Evolutionary conservation across 768 basidiomycete genomes (phyloP), one percentile per base, ranked within the genome.

Genomic region (Saitozyma podzolica): DNA sequence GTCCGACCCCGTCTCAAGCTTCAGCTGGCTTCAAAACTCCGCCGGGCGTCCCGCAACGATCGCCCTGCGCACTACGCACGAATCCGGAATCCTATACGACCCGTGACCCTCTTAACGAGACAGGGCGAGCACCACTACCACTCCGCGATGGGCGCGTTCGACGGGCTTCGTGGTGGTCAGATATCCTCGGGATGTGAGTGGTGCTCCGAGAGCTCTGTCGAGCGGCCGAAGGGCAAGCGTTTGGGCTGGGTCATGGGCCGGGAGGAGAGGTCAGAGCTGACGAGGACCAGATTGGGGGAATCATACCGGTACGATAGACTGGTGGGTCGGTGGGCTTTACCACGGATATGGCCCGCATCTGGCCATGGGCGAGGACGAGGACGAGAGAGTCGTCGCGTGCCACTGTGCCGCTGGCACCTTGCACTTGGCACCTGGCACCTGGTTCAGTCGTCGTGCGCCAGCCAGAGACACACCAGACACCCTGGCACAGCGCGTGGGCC

Each of bases 291-390:
- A 62, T 54, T 78, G 74, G 70, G 77, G 77, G 4, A 59, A 66
- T 40, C 77, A 78, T 61, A 76, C 77, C 4, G 63, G 68, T 13
- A 72, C 73, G 8, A 76, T 77, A 20, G 75, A 76, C 53, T 75
- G 77, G 75, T 70, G 37, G 42, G 68, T 62, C 17, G 13, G 11
- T 48, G 53, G 48, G 60, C n/a, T 14, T 14, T 29, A 29, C 5
- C 29, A 29, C 29, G 29, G 29, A 5, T 29, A 29, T 29, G 5
- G 29, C 29, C 13, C 10, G 37, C 37, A 41, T 37, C 20, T 50
- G 8, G 45, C 16, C 19, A 14, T n/a, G 16, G 48, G 40, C 9
- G 17, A 52, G 40, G 41, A 14, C 49, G 6, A 3, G 11, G 42
- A n/a, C 17, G 47, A 45, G 40, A 17, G n/a, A 48, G 29, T 29